Percentiles rank a stretch among this genome's conserved stretches.
phyloP scores from a whole-genome alignment of 257 asterid species.

The Solanum sparsipilum region DNA sequence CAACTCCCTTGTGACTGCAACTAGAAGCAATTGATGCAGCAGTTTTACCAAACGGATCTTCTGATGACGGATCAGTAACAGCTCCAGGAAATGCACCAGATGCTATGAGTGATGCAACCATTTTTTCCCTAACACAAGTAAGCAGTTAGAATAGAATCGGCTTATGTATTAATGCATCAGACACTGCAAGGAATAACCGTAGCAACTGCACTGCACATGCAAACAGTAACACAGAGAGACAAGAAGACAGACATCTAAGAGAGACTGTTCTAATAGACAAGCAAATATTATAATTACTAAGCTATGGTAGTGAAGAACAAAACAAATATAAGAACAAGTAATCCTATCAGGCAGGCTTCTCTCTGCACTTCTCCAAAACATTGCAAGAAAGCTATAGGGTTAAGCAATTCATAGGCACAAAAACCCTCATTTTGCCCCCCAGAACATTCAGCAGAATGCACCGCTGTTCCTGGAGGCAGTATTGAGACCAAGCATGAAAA shows the following conservation, averaged over 20 bases:
- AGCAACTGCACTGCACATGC: neutral
- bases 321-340: neutral
- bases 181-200: neutral
- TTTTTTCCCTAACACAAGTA: constrained; percentile 65
- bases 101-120: constrained; percentile 92
- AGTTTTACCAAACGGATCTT: constrained; percentile 77
- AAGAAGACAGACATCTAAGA: neutral
- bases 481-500: neutral
- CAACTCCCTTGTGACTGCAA: constrained; percentile 80
- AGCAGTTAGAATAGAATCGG: neutral
- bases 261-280: neutral
- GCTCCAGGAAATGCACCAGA: constrained; percentile 90
- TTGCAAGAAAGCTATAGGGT: neutral
- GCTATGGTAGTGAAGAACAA: neutral
- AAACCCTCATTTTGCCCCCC: neutral
- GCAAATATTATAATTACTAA: neutral
- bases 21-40: constrained; percentile 73
- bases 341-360: neutral
- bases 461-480: neutral
- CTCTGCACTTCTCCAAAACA: neutral
- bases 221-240: neutral
- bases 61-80: constrained; percentile 76
- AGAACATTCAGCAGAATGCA: neutral
- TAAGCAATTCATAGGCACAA: neutral
- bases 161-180: neutral